phyloP scores from a whole-genome alignment of 768 basidiomycete genomes.

The Lactarius indigo region DNA sequence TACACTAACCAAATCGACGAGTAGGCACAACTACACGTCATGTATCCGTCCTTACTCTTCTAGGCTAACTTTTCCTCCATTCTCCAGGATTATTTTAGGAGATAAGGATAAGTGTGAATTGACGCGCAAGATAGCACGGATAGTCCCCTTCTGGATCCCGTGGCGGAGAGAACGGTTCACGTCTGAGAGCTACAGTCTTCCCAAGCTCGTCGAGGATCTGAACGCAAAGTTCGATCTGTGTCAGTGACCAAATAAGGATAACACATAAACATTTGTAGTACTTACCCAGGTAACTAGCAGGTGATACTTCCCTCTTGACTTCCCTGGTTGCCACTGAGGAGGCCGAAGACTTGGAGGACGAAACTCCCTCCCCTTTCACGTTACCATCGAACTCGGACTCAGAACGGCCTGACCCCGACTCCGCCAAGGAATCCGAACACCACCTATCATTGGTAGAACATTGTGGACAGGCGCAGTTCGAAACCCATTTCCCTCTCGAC shows the following conservation, averaged over 20 bases:
- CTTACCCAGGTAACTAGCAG: background rate
- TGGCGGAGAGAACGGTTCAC: background rate
- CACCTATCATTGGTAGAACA: background rate
- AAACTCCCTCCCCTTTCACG: background rate
- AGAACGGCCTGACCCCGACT: too few relatives aligned
- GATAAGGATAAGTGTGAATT: background rate
- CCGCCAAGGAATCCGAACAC: background rate
- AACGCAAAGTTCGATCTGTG: background rate
- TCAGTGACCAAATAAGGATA: background rate
- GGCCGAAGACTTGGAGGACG: background rate
- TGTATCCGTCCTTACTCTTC: background rate
- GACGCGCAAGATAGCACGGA: background rate
- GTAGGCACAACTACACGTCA: background rate
- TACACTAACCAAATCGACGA: background rate
- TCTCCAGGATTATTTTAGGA: background rate
- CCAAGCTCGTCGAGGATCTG: background rate
- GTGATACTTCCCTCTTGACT: background rate
- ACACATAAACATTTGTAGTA: background rate
- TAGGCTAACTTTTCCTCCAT: background rate
- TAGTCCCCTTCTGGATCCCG: background rate
- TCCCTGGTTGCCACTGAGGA: background rate
- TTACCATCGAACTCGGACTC: background rate
- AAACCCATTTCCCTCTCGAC: background rate
- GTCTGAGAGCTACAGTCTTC: background rate
- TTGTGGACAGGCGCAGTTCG: background rate